Evolutionary conservation across 345 rosid species (phyloP).

Genomic region (Acer campestre): DNA sequence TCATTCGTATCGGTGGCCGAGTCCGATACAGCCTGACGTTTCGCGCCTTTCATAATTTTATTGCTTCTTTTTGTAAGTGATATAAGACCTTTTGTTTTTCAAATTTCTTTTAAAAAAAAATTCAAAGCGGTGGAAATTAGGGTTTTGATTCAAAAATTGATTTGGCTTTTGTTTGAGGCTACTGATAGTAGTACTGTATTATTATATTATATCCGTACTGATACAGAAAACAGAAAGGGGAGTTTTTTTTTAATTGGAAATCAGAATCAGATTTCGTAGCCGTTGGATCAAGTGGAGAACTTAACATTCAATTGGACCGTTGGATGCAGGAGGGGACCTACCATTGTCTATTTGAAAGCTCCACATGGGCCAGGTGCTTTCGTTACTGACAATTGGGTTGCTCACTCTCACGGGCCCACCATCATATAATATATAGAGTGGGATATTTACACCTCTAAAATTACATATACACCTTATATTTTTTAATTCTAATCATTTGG

Average conservation of each 20-base stretch:
- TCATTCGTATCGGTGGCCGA: conserved; percentile 51
- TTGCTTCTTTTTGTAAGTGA: neutral
- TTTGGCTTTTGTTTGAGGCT: conserved; percentile 21
- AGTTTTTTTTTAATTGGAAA: neutral
- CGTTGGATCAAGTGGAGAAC: conserved; percentile 52
- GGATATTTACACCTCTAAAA: too few relatives aligned
- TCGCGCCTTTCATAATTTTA: conserved; percentile 61
- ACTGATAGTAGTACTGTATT: neutral
- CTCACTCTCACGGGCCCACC: conserved; percentile 17
- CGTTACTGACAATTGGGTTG: neutral
- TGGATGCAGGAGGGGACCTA: conserved; percentile 11
- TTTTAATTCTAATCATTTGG: too few relatives aligned
- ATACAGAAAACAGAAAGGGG: neutral
- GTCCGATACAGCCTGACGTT: conserved; percentile 64
- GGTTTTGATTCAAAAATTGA: conserved; percentile 34
- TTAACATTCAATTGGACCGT: conserved; percentile 38
- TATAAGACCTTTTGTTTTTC: too few relatives aligned
- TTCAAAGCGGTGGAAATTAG: conserved; percentile 28
- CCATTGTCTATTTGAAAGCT: neutral
- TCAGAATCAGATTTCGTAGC: neutral
- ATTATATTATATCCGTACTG: neutral
- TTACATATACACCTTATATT: too few relatives aligned
- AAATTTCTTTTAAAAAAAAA: neutral
- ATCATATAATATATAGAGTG: too few relatives aligned
- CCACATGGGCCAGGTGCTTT: conserved; percentile 24